These are phyloP conservation scores for Fonsecaea monophora DNA, from an alignment of 2,329 filamentous ascomycete species.

Conservation along the genomic window DNA sequence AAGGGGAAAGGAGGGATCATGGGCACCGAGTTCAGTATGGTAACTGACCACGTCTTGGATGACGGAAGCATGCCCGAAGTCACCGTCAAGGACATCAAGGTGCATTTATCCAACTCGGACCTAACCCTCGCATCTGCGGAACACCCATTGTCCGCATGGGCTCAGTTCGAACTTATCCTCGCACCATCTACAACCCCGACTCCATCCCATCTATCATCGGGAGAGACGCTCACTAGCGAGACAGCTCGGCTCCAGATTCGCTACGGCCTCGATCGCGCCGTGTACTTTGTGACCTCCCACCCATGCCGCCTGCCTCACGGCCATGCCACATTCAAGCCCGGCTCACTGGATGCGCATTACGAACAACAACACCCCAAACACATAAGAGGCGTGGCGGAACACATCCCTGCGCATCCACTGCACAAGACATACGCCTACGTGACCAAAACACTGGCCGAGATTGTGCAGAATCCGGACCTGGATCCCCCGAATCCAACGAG, in stretches of 20 bases:
- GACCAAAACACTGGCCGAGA: constrained; percentile 32
- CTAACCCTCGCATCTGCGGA: constrained; percentile 26
- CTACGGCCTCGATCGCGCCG: constrained; percentile 57
- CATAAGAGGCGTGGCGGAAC: constrained; percentile 27
- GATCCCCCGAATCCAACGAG: constrained; percentile 28
- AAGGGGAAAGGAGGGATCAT: constrained; percentile 46
- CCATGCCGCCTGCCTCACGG: constrained; percentile 58
- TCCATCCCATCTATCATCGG: constrained; percentile 40
- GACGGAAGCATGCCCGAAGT: constrained; percentile 28
- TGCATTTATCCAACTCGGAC: constrained; percentile 39
- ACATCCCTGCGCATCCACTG: constrained; percentile 37
- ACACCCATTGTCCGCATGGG: constrained; percentile 37
- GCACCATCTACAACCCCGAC: constrained; percentile 38
- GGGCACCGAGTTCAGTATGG: constrained; percentile 48
- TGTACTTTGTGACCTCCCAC: constrained; percentile 62
- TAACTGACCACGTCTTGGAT: constrained; percentile 44
- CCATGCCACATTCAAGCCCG: constrained; percentile 35
- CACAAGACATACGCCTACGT: constrained; percentile 38
- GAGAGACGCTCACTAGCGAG: not conserved
- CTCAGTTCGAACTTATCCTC: constrained; percentile 26
- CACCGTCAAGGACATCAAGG: constrained; percentile 37
- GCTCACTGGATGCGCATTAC: constrained; percentile 20
- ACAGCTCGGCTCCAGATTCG: constrained; percentile 36
- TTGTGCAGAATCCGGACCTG: constrained; percentile 23
- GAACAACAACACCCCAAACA: constrained; percentile 30